phyloP scores from a whole-genome alignment of 768 basidiomycete species.

The Hericium coralloides region DNA sequence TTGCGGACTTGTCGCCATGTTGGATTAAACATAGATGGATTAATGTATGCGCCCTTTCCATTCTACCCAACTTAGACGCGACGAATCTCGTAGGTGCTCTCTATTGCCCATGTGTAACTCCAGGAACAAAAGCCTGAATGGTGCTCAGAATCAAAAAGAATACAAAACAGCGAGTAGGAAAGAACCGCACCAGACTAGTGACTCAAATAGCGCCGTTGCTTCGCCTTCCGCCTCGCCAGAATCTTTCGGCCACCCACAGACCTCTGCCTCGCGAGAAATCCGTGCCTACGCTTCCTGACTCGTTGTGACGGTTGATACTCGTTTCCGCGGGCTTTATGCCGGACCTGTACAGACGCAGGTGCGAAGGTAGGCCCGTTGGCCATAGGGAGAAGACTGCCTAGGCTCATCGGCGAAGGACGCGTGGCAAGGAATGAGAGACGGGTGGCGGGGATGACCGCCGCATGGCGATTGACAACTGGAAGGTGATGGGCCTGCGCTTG shows the following conservation, averaged over 20 bases:
- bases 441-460: not conserved
- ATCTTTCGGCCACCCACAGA: slow-evolving; percentile 64
- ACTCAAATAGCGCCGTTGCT: slow-evolving; percentile 71
- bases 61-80: too few relatives aligned
- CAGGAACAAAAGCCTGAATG: not conserved
- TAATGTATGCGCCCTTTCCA: too few relatives aligned
- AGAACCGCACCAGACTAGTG: slow-evolving; percentile 43
- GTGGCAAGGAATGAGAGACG: not conserved
- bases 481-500: not conserved
- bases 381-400: not conserved
- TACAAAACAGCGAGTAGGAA: not conserved
- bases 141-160: not conserved
- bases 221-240: slow-evolving; percentile 57
- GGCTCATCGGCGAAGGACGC: not conserved
- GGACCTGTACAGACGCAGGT: slow-evolving; percentile 35
- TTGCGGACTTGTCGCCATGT: too few relatives aligned
- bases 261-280: slow-evolving; percentile 74
- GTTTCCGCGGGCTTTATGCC: slow-evolving; percentile 65
- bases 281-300: slow-evolving; percentile 86
- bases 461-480: not conserved
- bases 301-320: slow-evolving; percentile 97
- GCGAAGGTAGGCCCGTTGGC: not conserved
- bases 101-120: too few relatives aligned
- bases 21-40: too few relatives aligned
- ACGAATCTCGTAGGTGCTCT: too few relatives aligned